Percentiles rank a stretch among this genome's conserved stretches.
phyloP scores from a whole-genome alignment of 129 eudicot species.

The Glebionis coronaria region DNA sequence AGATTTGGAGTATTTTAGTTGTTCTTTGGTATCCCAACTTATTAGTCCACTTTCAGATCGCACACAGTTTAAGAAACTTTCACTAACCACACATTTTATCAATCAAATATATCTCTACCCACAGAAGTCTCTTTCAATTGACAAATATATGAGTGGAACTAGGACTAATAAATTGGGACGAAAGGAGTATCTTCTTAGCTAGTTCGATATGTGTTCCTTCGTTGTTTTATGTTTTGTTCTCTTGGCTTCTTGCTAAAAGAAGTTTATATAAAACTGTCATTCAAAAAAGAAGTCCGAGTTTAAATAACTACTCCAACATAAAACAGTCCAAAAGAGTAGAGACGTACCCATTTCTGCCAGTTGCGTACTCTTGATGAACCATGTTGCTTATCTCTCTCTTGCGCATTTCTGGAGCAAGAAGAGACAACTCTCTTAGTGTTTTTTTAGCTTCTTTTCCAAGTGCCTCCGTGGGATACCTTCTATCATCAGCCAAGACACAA shows the following conservation, averaged over 20 bases:
- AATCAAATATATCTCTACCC: too few relatives aligned
- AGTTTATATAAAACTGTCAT: neutral
- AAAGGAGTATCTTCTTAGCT: too few relatives aligned
- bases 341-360: conserved; percentile 59
- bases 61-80: too few relatives aligned
- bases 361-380: conserved; percentile 53
- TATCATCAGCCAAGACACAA: conserved; percentile 63
- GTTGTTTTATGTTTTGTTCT: too few relatives aligned
- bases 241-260: neutral
- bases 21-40: too few relatives aligned
- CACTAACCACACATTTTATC: too few relatives aligned
- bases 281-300: neutral
- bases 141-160: too few relatives aligned
- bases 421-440: conserved; percentile 38
- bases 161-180: too few relatives aligned
- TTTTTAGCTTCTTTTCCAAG: conserved; percentile 31
- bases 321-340: neutral
- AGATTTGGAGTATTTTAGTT: too few relatives aligned
- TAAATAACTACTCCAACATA: neutral
- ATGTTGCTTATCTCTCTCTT: conserved; percentile 42
- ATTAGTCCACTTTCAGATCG: too few relatives aligned
- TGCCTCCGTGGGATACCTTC: conserved; percentile 52
- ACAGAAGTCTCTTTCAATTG: too few relatives aligned
- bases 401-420: conserved; percentile 42
- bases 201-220: too few relatives aligned